Percentiles rank a stretch among this genome's conserved stretches.
Conservation (phyloP, 495 filamentous ascomycete species). For the Lepraria neglecta region DNA sequence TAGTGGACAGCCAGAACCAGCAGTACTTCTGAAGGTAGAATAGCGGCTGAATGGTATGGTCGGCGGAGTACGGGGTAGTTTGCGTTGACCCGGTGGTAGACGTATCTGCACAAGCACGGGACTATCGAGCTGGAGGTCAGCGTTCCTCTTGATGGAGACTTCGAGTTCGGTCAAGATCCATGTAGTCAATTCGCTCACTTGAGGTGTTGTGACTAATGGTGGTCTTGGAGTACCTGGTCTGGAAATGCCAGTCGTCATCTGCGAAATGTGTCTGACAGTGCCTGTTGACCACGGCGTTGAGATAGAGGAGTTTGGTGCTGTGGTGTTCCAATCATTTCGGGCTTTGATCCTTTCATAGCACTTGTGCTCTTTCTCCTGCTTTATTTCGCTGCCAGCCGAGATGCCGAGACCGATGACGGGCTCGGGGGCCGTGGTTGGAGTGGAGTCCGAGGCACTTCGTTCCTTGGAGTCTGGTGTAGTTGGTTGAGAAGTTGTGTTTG, state of each 20-base stretch:
- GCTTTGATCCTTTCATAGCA: slow-evolving; percentile 17
- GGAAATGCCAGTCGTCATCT: no score
- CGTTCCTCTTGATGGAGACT: not conserved
- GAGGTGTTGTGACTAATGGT: not conserved
- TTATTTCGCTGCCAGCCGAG: not conserved
- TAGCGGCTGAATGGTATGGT: slow-evolving; percentile 1
- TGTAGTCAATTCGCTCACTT: slow-evolving; percentile 2
- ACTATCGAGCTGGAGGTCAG: slow-evolving; percentile 8
- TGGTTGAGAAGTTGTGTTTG: slow-evolving; percentile 1
- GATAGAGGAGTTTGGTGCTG: not conserved
- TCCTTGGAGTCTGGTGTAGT: not conserved
- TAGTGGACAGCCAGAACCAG: not conserved
- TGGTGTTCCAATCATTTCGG: slow-evolving; percentile 7
- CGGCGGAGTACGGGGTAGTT: not conserved
- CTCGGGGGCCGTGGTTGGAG: not conserved
- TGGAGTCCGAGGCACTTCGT: not conserved
- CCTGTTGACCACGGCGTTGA: not conserved
- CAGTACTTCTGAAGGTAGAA: not conserved
- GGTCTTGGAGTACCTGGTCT: not conserved
- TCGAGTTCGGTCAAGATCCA: slow-evolving; percentile 15
- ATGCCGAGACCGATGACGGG: slow-evolving; percentile 4
- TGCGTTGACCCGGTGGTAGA: not conserved
- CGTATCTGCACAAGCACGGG: slow-evolving; percentile 5
- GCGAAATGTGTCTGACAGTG: not conserved
- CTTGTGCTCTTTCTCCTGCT: slow-evolving; percentile 9